Percentiles rank a stretch among this genome's conserved stretches.
Conservation (phyloP, 2,329 filamentous ascomycete species). For the Capronia epimyces region DNA sequence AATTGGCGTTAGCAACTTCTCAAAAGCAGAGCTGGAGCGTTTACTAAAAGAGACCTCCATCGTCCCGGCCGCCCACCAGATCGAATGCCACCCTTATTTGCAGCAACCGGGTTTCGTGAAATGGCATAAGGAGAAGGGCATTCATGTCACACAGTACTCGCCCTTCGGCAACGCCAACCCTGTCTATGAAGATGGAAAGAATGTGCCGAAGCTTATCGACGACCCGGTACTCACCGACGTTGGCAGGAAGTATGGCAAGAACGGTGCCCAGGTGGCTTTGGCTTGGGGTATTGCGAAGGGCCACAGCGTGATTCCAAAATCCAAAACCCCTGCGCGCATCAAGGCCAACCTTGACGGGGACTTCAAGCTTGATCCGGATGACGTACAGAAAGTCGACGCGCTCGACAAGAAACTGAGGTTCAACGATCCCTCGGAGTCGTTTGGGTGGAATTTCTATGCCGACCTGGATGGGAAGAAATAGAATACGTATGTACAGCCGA, state of each 20-base stretch:
- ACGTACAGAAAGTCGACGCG: conserved; percentile 51
- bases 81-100: conserved; percentile 52
- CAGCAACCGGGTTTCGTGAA: conserved; percentile 47
- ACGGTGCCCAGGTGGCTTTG: conserved; percentile 48
- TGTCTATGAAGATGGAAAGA: conserved; percentile 42
- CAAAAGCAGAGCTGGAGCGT: conserved; percentile 44
- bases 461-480: conserved; percentile 50
- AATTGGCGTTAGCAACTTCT: conserved; percentile 52
- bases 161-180: conserved; percentile 52
- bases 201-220: conserved; percentile 48
- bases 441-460: conserved; percentile 54
- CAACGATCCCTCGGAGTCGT: conserved; percentile 53
- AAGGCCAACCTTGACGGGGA: conserved; percentile 44
- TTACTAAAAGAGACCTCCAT: conserved; percentile 43
- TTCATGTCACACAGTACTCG: conserved; percentile 52
- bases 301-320: conserved; percentile 50
- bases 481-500: background rate
- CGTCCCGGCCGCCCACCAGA: conserved; percentile 46
- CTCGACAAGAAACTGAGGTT: conserved; percentile 60
- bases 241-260: conserved; percentile 50
- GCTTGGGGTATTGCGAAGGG: conserved; percentile 52
- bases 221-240: conserved; percentile 47
- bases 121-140: conserved; percentile 47
- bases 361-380: conserved; percentile 55
- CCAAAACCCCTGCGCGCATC: conserved; percentile 34